Conservation (phyloP, 2,329 filamentous ascomycete genomes). For the Sphaceloma murrayae region DNA sequence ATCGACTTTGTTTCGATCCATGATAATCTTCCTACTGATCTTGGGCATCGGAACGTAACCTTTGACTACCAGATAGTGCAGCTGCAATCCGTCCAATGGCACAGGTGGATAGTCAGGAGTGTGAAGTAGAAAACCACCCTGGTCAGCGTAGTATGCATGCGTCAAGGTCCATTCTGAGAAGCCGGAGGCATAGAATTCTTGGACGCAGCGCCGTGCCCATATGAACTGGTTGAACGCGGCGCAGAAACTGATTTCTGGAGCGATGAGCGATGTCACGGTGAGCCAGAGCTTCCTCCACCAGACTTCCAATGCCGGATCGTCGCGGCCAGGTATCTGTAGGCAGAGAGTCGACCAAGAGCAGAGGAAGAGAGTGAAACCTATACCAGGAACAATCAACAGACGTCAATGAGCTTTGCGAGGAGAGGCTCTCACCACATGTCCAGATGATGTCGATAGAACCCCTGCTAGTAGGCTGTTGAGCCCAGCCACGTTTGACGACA, state of each 20-base stretch:
- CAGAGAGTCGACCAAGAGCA: slow-evolving; percentile 16
- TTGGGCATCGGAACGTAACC: slow-evolving; percentile 8
- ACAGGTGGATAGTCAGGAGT: slow-evolving; percentile 12
- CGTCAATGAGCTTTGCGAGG: no score
- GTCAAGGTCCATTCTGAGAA: slow-evolving; percentile 15
- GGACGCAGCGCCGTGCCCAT: slow-evolving; percentile 1
- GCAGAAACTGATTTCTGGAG: slow-evolving; percentile 4
- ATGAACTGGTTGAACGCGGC: slow-evolving; percentile 5
- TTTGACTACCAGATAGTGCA: slow-evolving; percentile 16
- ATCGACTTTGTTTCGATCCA: slow-evolving; percentile 17
- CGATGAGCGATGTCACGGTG: neutral
- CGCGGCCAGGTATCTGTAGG: slow-evolving; percentile 10
- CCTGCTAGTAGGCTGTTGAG: slow-evolving; percentile 5
- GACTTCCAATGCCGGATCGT: neutral
- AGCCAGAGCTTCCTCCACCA: slow-evolving; percentile 1
- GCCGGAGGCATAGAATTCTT: slow-evolving; percentile 3
- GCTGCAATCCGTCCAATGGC: slow-evolving; percentile 10
- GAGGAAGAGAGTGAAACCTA: slow-evolving; percentile 16
- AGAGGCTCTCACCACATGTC: slow-evolving; percentile 3
- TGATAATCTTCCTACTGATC: slow-evolving; percentile 6
- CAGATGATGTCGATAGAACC: slow-evolving; percentile 17
- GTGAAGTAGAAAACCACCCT: slow-evolving; percentile 17
- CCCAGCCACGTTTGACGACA: slow-evolving; percentile 7
- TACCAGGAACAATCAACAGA: no score
- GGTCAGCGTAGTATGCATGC: slow-evolving; percentile 18